Base-by-base conservation (phyloP, 2,329 filamentous ascomycete genomes). In the Penicillium sp. region DNA sequence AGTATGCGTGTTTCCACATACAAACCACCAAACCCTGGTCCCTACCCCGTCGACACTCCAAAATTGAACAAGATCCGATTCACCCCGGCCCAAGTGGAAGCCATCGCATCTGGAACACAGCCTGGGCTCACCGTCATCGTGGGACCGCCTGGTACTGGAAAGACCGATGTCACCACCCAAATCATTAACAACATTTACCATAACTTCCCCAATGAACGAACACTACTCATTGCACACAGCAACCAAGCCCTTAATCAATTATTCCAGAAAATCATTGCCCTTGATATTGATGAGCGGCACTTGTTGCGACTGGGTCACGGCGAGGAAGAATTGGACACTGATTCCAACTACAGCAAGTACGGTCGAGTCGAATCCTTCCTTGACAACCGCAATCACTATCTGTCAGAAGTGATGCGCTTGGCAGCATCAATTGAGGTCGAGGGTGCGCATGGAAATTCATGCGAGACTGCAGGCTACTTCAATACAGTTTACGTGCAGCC, bases 171-270 rank as follows among this genome's bases (percentile, higher is more conserved):
- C 53, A 93, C 92, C 48, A 97, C 93, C 5, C 94, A 99, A 75
- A 95, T 97, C 72, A 99, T 99, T 77, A 97, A 91, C 79, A 97
- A 97, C 74, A 89, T 99, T 67, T 99, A 99, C 72, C 93, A 97
- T 80, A 96, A 97, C 76, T 99, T 97, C 72, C 93, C 94, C 8
- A 82, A 88, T 62, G 92, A 99, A 74, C 89, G 91, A 67, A 99
- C 94, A 0, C 80, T 99, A 19, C 85, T 99, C 41, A 86, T 99
- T 62, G 94, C 94, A 5, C 94, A 99, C 74, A 97, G 93, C 76
- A 99, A 99, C 71, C 95, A 99, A 74, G 95, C 94, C 2, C 81
- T 99, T 10, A 99, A 99, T 70, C 94, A 99, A 73, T 82, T 99
- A 1, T 99, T 99, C 78, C 90, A 95, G 68, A 99, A 99, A 78